Base-by-base conservation (phyloP, 164 flowering plant species). In the Umbellularia californica region DNA sequence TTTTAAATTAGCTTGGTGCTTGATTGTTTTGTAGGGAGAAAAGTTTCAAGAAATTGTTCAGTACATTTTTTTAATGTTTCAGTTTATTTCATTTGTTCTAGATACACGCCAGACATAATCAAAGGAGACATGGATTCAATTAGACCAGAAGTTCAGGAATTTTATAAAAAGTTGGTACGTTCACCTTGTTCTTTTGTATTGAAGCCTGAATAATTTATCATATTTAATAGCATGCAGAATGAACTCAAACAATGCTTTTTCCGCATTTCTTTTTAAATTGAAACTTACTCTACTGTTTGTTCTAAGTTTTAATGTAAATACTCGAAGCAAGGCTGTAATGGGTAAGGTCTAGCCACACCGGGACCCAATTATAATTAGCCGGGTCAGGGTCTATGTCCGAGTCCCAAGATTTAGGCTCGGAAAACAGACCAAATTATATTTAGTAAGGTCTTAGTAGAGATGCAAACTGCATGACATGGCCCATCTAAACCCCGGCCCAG, bases 91-190 rank as follows among this genome's bases (percentile, higher is more conserved):
- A 28, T 1, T 25, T 77, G 60, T 68, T 55, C 52, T 81, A 95
- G 99, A 87, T 90, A 88, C 84, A 86, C 82, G 87, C 98, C 99
- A 33, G 95, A 93, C 67, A 89, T 90, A 28, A 90, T 93, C 71
- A 90, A 87, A 81, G 99, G 99, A 72, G 98, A 95, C 82, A 82
- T 95, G 98, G 99, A 95, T 79, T 95, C 99, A 11, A 77, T 92
- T 60, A 85, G 97, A 81, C 30, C 73, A 70, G 98, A 95, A 69
- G 98, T 95, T 28, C 76, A 83, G 41, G 88, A 85, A n/a, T 93
- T 88, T 81, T 95, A 93, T 76, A 35, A 76, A 14, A 81, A 77
- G 41, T 62, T 85, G 88, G 98, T 95, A 86, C 63, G 84, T 14
- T 70, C 1, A 10, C 51, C 60, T 28, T 65, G 15, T 64, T 51